Base-by-base conservation (phyloP, 768 basidiomycete species). In the Trametes cinnabarina region DNA sequence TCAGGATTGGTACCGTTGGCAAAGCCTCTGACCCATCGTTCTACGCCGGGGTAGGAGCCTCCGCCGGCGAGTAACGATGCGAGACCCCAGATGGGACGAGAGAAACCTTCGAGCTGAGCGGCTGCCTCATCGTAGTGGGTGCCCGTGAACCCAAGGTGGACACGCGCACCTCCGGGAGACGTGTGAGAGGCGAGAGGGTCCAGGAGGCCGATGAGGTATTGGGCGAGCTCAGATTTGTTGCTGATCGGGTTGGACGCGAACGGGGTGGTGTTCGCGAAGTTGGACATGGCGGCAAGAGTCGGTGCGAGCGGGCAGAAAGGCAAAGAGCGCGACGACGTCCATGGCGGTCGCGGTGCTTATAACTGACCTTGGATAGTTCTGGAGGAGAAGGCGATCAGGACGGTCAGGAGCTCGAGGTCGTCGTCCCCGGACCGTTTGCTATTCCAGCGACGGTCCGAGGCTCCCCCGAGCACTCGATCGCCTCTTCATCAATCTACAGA, bases 71-170 rank as follows among this genome's bases (percentile, higher is more conserved):
- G 73, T 5, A 90, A 73, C 3, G 86, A 79, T 0, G 86, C 81
- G 3, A 90, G 76, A 7, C 86, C 88, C 88, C 89, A 90, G 40
- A 90, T 79, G 0, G 89, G 89, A 6, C 88, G 78, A 4, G 87
- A 85, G 65, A 88, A 92, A 4, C 87, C 85, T 66, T 92, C 88
- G 47, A 90, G 79, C 53, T 88, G 86, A 2, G 86, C 84, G 22
- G 88, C 87, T 15, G 77, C 72, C 50, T 87, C 84, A 68, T 90
- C 87, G 68, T 82, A 89, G 66, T 89, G 88, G 0, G 87, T 88
- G 11, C 82, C 87, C 28, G 84, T 80, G 75, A 82, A 77, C 4
- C 86, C 86, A 3, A 90, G 75, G 59, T 86, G 84, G 59, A 90
- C 79, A 39, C 86, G 79, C 12, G 88, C 83, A 14, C 89, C 88